Conservation (phyloP, 345 rosid species). For the Raphanus sativus region DNA sequence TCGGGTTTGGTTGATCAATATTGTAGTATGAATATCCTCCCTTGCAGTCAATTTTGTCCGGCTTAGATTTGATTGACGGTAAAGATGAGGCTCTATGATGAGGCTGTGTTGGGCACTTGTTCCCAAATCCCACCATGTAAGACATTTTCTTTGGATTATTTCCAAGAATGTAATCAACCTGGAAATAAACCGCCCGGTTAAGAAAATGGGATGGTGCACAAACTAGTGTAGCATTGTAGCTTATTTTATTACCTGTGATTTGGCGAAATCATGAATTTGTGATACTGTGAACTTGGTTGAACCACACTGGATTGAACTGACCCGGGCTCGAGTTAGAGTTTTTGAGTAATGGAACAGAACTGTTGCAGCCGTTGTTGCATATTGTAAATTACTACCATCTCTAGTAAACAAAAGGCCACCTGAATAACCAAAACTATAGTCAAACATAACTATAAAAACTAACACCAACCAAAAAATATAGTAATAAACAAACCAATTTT, state of each 20-base stretch:
- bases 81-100: slow-evolving; percentile 85
- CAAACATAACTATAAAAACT: background rate
- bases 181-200: background rate
- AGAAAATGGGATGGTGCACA: background rate
- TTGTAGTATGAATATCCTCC: slow-evolving; percentile 50
- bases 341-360: slow-evolving; percentile 61
- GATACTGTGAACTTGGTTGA: slow-evolving; percentile 56
- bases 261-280: slow-evolving; percentile 63
- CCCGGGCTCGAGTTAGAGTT: slow-evolving; percentile 42
- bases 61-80: slow-evolving; percentile 50
- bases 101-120: slow-evolving; percentile 55
- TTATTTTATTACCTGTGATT: slow-evolving; percentile 58
- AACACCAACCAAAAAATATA: background rate
- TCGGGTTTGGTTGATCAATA: slow-evolving; percentile 55
- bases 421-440: slow-evolving; percentile 27
- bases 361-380: slow-evolving; percentile 61
- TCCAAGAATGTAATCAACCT: slow-evolving; percentile 82
- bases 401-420: slow-evolving; percentile 76
- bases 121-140: slow-evolving; percentile 79
- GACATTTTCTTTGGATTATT: slow-evolving; percentile 77
- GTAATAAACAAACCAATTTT: background rate
- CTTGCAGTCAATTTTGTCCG: slow-evolving; percentile 53
- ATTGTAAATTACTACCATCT: slow-evolving; percentile 76
- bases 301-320: slow-evolving; percentile 62
- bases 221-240: background rate